Conservation (phyloP, 495 filamentous ascomycete species). For the Tricharina praecox region DNA sequence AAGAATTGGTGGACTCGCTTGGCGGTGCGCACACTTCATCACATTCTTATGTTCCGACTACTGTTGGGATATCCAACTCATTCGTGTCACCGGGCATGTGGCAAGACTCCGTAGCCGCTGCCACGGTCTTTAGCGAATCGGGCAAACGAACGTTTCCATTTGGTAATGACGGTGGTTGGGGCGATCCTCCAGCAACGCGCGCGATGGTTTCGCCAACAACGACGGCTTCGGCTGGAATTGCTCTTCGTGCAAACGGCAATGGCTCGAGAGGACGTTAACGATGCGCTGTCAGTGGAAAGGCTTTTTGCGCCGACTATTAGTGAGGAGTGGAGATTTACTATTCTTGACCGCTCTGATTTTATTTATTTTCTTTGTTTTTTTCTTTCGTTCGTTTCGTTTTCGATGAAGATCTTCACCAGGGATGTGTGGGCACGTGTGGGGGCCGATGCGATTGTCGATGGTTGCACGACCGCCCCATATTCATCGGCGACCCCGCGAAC, state of each 20-base stretch:
- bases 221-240: neutral
- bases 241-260: neutral
- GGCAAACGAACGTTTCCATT: conserved; percentile 25
- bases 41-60: conserved; percentile 36
- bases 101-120: conserved; percentile 85
- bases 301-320: neutral
- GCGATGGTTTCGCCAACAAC: neutral
- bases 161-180: conserved; percentile 20
- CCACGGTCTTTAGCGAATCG: conserved; percentile 45
- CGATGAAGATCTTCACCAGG: neutral
- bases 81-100: conserved; percentile 90
- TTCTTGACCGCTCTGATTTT: neutral
- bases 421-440: neutral
- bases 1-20: conserved; percentile 25
- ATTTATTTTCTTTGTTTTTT: too few relatives aligned
- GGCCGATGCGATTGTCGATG: neutral
- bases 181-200: conserved; percentile 10
- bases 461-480: neutral
- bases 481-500: too few relatives aligned
- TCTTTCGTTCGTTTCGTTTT: too few relatives aligned
- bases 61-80: conserved; percentile 29
- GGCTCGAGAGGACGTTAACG: neutral
- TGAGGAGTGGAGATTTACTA: neutral
- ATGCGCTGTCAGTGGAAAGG: neutral
- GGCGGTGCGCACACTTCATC: conserved; percentile 30